phyloP scores from a whole-genome alignment of 352 stramenopile genomes.

The Pythium plurisporium region DNA sequence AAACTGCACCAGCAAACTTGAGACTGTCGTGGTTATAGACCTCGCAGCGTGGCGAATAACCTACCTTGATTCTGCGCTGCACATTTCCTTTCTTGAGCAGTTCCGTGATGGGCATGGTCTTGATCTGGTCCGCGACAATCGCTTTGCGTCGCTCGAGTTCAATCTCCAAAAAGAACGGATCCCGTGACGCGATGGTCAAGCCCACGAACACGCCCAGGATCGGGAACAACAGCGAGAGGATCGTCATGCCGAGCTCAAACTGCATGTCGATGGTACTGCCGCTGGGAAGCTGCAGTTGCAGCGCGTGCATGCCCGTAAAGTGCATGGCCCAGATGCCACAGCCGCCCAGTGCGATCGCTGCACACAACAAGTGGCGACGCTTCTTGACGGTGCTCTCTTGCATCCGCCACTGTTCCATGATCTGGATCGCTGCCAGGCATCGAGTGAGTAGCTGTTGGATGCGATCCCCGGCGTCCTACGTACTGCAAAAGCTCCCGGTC shows the following conservation, averaged over 20 bases:
- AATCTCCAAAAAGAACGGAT: slow-evolving; percentile 66
- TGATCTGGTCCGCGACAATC: slow-evolving; percentile 23
- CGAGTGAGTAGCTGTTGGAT: slow-evolving; percentile 32
- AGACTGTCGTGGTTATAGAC: no score
- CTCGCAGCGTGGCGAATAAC: no score
- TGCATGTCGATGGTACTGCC: slow-evolving; percentile 38
- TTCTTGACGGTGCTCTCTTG: slow-evolving; percentile 26
- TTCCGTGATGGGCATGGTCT: slow-evolving; percentile 29
- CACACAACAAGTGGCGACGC: slow-evolving; percentile 33
- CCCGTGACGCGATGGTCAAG: slow-evolving; percentile 48
- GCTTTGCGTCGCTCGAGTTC: slow-evolving; percentile 46
- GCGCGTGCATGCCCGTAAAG: slow-evolving; percentile 66
- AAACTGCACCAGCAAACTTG: no score
- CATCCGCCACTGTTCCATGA: slow-evolving; percentile 68
- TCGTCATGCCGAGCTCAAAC: slow-evolving; percentile 54
- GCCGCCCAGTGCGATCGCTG: slow-evolving; percentile 41
- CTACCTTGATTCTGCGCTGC: slow-evolving; percentile 32
- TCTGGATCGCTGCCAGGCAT: slow-evolving; percentile 49
- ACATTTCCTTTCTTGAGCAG: slow-evolving; percentile 40
- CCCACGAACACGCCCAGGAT: slow-evolving; percentile 53
- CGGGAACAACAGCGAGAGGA: slow-evolving; percentile 53
- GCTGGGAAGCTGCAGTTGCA: slow-evolving; percentile 38
- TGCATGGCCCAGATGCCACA: slow-evolving; percentile 74
- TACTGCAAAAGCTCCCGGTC: slow-evolving; percentile 66
- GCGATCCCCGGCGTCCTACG: not conserved